These are phyloP conservation scores for Tricholoma sp. DNA, from an alignment of 768 basidiomycete genomes.

Conservation along the genomic window DNA sequence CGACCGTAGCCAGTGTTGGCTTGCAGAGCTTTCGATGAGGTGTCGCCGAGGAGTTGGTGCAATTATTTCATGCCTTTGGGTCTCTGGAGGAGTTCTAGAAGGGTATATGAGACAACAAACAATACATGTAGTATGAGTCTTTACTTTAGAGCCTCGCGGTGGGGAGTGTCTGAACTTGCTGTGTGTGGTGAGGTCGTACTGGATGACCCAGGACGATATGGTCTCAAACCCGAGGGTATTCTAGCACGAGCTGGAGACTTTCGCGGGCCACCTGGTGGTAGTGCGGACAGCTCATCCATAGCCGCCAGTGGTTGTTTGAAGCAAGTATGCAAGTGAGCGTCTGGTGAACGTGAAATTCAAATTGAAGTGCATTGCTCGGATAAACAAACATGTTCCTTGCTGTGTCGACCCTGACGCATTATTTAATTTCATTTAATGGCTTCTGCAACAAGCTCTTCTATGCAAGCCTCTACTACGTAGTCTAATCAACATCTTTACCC, in stretches of 20 bases:
- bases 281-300: slow-evolving; percentile 38
- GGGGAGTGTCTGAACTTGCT: background rate
- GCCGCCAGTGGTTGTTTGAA: slow-evolving; percentile 2
- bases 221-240: slow-evolving; percentile 18
- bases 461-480: background rate
- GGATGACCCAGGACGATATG: slow-evolving; percentile 23
- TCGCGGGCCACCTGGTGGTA: slow-evolving; percentile 30
- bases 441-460: background rate
- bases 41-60: slow-evolving; percentile 67
- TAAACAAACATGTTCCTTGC: background rate
- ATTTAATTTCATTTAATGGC: too few relatives aligned
- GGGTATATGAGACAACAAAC: background rate
- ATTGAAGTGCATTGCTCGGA: background rate
- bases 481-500: slow-evolving; percentile 46
- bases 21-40: slow-evolving; percentile 54
- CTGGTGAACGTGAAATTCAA: background rate
- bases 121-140: background rate
- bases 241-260: slow-evolving; percentile 24
- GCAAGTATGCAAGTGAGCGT: background rate
- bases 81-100: background rate
- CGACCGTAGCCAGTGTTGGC: slow-evolving; percentile 55
- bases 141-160: background rate
- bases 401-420: too few relatives aligned
- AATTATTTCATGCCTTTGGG: slow-evolving; percentile 36
- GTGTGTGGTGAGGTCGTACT: slow-evolving; percentile 22